Percentiles rank a stretch among this genome's conserved stretches.
Evolutionary conservation across 169 alveolate species (phyloP).

Genomic region (Ichthyophthirius multifiliis): DNA sequence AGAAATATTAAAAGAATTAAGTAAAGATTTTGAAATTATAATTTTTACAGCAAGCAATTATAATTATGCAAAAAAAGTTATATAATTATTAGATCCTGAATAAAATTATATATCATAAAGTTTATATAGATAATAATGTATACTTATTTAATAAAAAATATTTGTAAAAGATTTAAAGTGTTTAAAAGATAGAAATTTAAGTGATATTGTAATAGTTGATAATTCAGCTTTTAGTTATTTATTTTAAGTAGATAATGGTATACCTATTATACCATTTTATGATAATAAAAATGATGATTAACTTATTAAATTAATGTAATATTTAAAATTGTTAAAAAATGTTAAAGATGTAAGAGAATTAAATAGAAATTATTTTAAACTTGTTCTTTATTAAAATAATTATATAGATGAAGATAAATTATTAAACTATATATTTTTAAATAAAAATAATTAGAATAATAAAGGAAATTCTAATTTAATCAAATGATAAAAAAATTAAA

Average conservation of each 20-base stretch:
- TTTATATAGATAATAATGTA: slow-evolving; percentile 71
- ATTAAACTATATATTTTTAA: too few species aligned
- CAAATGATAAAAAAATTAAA: too few species aligned
- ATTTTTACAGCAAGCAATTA: slow-evolving; percentile 80
- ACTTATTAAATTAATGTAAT: slow-evolving; percentile 12
- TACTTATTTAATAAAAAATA: slow-evolving; percentile 51
- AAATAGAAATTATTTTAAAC: slow-evolving; percentile 55
- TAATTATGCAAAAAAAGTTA: slow-evolving; percentile 79
- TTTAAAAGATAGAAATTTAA: slow-evolving; percentile 62
- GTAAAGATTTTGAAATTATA: slow-evolving; percentile 69
- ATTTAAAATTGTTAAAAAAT: slow-evolving; percentile 34
- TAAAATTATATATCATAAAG: slow-evolving; percentile 74
- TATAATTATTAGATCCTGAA: slow-evolving; percentile 76
- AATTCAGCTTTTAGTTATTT: slow-evolving; percentile 62
- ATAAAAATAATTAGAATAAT: too few species aligned
- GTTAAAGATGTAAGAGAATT: slow-evolving; percentile 70
- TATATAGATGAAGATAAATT: too few species aligned
- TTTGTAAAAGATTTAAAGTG: slow-evolving; percentile 81
- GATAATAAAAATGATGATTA: slow-evolving; percentile 58
- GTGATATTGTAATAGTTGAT: slow-evolving; percentile 63
- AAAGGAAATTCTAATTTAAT: too few species aligned
- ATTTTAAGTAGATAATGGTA: slow-evolving; percentile 56
- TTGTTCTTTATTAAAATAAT: too few species aligned
- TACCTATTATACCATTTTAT: slow-evolving; percentile 66
- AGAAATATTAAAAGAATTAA: slow-evolving; percentile 62